These are phyloP conservation scores for Fusarium hostae DNA, from an alignment of 2,329 filamentous ascomycete species.

Conservation along the genomic window DNA sequence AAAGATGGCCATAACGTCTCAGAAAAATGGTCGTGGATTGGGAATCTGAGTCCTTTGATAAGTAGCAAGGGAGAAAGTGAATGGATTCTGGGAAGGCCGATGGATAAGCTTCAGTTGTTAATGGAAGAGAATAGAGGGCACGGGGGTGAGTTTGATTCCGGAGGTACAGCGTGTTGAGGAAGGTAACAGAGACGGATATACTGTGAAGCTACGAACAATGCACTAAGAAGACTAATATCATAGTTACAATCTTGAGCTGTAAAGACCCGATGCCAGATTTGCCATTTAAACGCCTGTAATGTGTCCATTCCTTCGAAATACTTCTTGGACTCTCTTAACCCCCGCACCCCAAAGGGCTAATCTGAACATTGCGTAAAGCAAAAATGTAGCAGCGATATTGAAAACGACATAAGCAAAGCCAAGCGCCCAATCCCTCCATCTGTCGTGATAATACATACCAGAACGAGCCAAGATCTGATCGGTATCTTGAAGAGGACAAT, in stretches of 20 bases:
- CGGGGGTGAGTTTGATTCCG: background rate
- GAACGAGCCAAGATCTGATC: constrained; percentile 3
- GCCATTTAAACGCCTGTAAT: background rate
- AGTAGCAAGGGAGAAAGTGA: background rate
- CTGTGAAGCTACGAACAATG: background rate
- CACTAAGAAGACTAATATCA: background rate
- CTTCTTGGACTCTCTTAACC: background rate
- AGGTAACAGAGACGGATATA: background rate
- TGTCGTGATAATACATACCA: background rate
- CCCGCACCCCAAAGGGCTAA: background rate
- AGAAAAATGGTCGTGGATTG: background rate
- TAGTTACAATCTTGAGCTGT: background rate
- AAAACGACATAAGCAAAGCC: background rate
- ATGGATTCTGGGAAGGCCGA: background rate
- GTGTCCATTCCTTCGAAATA: background rate
- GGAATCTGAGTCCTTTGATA: background rate
- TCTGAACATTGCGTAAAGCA: background rate
- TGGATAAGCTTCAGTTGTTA: background rate
- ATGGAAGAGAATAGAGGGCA: background rate
- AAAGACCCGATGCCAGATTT: background rate
- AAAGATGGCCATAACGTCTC: background rate
- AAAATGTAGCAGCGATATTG: background rate
- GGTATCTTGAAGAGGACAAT: background rate
- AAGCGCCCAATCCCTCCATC: constrained; percentile 4
- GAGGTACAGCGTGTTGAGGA: background rate